These are phyloP conservation scores for Fusarium siculi DNA, from an alignment of 2,329 filamentous ascomycete genomes.

Conservation along the genomic window DNA sequence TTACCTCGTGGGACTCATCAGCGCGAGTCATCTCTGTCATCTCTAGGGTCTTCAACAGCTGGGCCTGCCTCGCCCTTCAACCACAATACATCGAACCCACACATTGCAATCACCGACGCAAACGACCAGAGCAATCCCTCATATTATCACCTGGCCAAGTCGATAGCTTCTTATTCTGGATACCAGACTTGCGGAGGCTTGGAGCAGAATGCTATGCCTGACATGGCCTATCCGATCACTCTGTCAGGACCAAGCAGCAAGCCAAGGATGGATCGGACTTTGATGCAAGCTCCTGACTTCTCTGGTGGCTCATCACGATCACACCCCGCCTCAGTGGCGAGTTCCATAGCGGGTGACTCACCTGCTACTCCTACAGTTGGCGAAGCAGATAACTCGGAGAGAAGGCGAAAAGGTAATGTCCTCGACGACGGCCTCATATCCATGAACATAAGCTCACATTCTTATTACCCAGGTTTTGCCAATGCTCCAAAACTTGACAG, in stretches of 20 bases:
- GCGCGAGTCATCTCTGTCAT: slow-evolving; percentile 70
- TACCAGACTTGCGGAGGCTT: slow-evolving; percentile 52
- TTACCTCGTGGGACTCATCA: slow-evolving; percentile 60
- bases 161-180: slow-evolving; percentile 55
- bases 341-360: slow-evolving; percentile 67
- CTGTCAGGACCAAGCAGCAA: slow-evolving; percentile 51
- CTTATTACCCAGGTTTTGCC: slow-evolving; percentile 58
- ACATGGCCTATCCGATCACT: slow-evolving; percentile 55
- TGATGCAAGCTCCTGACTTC: slow-evolving; percentile 60
- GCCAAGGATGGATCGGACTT: slow-evolving; percentile 53
- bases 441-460: slow-evolving; percentile 66
- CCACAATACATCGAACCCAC: slow-evolving; percentile 65
- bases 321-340: slow-evolving; percentile 67
- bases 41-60: slow-evolving; percentile 65
- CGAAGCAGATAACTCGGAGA: slow-evolving; percentile 61
- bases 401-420: slow-evolving; percentile 65
- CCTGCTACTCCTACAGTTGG: slow-evolving; percentile 65
- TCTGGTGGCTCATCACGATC: slow-evolving; percentile 55
- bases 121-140: slow-evolving; percentile 56
- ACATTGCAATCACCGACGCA: slow-evolving; percentile 64
- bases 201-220: slow-evolving; percentile 49
- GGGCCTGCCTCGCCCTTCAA: slow-evolving; percentile 70
- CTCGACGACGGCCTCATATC: background rate
- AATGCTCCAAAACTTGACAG: slow-evolving; percentile 81
- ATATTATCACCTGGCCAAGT: slow-evolving; percentile 61